A percentile compares a stretch with the other conserved stretches of the same genome.
Evolutionary conservation across 192 early-diverging fungal genomes (phyloP).

Genomic region (Pilaira anomala): DNA sequence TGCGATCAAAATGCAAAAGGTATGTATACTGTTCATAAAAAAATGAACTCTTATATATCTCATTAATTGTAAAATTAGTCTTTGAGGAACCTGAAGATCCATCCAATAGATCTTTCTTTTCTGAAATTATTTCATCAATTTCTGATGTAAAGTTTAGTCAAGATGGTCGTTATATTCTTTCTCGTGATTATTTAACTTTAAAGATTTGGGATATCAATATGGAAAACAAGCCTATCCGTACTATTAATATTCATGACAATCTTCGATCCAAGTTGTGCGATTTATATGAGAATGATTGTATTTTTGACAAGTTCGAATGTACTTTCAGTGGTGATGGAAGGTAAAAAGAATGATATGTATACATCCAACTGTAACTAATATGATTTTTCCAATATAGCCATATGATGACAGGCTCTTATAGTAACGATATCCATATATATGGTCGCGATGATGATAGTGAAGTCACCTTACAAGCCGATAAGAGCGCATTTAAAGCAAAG

Average conservation of each 20-base stretch:
- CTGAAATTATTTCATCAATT: constrained; percentile 98
- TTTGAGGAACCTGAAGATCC: constrained; percentile 97
- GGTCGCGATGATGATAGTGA: constrained; percentile 76
- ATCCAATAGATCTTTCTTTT: constrained; percentile 96
- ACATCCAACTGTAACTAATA: neutral
- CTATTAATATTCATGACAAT: constrained; percentile 96
- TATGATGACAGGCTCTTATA: constrained; percentile 96
- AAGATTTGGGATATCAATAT: constrained; percentile 99
- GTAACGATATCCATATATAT: constrained; percentile 98
- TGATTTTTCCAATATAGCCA: constrained; percentile 41
- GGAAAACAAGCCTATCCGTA: constrained; percentile 89
- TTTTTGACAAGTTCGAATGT: constrained; percentile 99
- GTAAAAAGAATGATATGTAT: constrained; percentile 47
- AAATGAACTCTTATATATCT: neutral
- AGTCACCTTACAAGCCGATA: constrained; percentile 94
- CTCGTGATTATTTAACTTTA: constrained; percentile 94
- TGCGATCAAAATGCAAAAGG: constrained; percentile 94
- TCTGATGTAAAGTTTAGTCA: constrained; percentile 95
- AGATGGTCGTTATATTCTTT: constrained; percentile 95
- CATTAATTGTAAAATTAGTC: constrained; percentile 45
- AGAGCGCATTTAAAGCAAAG: constrained; percentile 96
- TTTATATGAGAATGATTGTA: constrained; percentile 99
- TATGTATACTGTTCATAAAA: constrained; percentile 34
- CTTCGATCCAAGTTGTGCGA: constrained; percentile 95
- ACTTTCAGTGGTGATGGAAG: constrained; percentile 92